Base-by-base conservation (phyloP, 106 monocot species). In the Phalaenopsis aphrodite region DNA sequence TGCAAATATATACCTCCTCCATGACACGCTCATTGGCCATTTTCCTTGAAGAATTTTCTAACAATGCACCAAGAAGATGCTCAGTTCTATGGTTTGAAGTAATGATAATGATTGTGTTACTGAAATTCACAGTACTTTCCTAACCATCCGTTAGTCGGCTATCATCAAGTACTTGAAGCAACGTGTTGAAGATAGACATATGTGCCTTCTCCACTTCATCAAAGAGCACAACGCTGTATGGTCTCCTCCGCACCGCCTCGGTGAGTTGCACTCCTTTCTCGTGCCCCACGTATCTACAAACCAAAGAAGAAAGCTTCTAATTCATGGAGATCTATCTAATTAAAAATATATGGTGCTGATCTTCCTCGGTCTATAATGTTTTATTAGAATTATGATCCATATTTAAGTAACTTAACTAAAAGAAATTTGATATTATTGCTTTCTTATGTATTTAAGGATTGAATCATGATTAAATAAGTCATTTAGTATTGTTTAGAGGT, bases 161-260 rank as follows among this genome's bases (percentile, higher is more conserved):
- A 84, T 89, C 89, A 42, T 91, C 91, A 55, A 94, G 91, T 38
- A 94, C 86, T 64, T 88, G 89, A 45, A 89, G 83, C n/a, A 91
- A 74, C 3, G 87, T 91, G 77, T 91, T 91, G 84, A 94, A 88
- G 23, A 91, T 85, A 56, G 89, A 68, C 39, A 82, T 69, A 61
- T 91, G 91, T 0, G 94, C 94, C 71, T 91, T 94, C 77, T 94
- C 94, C n/a, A 91, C 91, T 75, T 91, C 91, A 78, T 94, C 94
- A 66, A 94, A 89, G 3, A 94, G 80, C 12, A 91, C 66, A 2
- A 94, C 94, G 74, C 86, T 91, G 61, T 91, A 87, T 0, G 89
- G 91, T 75, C 91, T 65, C 82, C 89, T 86, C 83, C 91, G 82
- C 65, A 89, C 91, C 3, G 91, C 82, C 66, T 91, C 89, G 1